phyloP scores from a whole-genome alignment of 139 green algal genomes.

The Deuterostichococcus epilithicus region DNA sequence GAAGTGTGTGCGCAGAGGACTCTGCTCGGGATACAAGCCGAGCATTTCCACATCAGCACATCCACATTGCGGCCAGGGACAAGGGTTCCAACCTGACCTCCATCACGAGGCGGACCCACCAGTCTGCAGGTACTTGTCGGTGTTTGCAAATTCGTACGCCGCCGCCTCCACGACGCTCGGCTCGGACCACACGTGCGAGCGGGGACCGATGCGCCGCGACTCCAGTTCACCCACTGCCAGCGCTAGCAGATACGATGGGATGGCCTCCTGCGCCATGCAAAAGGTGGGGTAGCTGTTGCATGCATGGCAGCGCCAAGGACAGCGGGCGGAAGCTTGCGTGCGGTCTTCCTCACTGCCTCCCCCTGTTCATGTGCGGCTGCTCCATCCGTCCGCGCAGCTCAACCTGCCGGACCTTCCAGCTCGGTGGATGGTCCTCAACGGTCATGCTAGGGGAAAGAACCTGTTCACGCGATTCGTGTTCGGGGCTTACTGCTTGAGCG shows the following conservation, averaged over 20 bases:
- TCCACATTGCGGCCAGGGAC: background rate
- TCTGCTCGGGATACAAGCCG: too few relatives aligned
- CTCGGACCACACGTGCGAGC: conserved; percentile 73
- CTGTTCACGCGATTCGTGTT: too few relatives aligned
- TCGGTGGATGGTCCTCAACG: too few relatives aligned
- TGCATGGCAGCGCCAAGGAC: background rate
- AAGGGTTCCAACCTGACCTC: conserved; percentile 33
- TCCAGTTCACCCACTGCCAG: conserved; percentile 83
- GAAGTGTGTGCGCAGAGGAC: too few relatives aligned
- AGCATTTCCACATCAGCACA: too few relatives aligned
- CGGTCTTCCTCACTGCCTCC: background rate
- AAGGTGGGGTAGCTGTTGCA: too few relatives aligned
- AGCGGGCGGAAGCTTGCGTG: conserved; percentile 22
- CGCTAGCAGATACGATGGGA: conserved; percentile 90
- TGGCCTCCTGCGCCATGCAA: conserved; percentile 42
- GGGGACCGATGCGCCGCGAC: conserved; percentile 43
- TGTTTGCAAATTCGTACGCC: conserved; percentile 87
- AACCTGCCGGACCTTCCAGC: background rate
- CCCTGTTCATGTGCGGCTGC: too few relatives aligned
- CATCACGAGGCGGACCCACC: conserved; percentile 14
- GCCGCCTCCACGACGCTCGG: conserved; percentile 75
- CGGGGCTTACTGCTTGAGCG: too few relatives aligned
- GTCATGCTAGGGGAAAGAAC: too few relatives aligned
- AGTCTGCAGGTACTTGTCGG: conserved; percentile 66
- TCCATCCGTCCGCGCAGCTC: too few relatives aligned